phyloP scores from a whole-genome alignment of 768 basidiomycete species.

The Lentinula boryana region DNA sequence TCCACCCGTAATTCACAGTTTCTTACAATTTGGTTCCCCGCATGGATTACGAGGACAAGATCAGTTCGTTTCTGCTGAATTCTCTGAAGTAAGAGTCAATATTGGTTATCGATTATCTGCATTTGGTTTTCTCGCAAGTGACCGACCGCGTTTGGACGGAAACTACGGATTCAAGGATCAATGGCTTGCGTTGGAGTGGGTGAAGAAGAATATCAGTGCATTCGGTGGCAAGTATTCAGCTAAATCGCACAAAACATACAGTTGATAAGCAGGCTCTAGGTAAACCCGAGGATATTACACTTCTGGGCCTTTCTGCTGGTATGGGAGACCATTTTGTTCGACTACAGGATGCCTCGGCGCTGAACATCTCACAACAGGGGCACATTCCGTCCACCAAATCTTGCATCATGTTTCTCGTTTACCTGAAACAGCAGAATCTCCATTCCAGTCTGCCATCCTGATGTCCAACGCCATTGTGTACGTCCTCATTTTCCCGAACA shows the following conservation, averaged over 20 bases:
- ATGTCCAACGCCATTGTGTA: conserved; percentile 76
- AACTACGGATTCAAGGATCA: conserved; percentile 87
- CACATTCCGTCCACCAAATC: conserved; percentile 70
- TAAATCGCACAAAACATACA: neutral
- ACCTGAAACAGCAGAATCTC: conserved; percentile 47
- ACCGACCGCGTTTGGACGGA: conserved; percentile 53
- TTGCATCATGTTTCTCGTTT: conserved; percentile 65
- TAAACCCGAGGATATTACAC: conserved; percentile 50
- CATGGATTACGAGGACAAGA: conserved; percentile 56
- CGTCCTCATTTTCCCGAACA: conserved; percentile 13
- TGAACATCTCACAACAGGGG: conserved; percentile 32
- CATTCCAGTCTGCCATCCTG: conserved; percentile 59
- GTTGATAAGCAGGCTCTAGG: conserved; percentile 28
- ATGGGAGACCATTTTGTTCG: neutral
- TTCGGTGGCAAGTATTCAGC: conserved; percentile 57
- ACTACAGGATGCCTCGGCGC: neutral
- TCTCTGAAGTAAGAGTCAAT: conserved; percentile 70
- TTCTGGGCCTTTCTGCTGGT: conserved; percentile 74
- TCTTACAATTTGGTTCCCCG: conserved; percentile 75
- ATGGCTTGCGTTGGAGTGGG: conserved; percentile 73
- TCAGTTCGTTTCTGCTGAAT: conserved; percentile 58
- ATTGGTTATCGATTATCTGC: conserved; percentile 73
- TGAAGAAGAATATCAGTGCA: conserved; percentile 55
- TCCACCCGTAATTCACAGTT: conserved; percentile 30
- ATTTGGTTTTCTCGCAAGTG: conserved; percentile 70